Conservation (phyloP, 352 stramenopile species). For the Globisporangium sylvaticum region DNA sequence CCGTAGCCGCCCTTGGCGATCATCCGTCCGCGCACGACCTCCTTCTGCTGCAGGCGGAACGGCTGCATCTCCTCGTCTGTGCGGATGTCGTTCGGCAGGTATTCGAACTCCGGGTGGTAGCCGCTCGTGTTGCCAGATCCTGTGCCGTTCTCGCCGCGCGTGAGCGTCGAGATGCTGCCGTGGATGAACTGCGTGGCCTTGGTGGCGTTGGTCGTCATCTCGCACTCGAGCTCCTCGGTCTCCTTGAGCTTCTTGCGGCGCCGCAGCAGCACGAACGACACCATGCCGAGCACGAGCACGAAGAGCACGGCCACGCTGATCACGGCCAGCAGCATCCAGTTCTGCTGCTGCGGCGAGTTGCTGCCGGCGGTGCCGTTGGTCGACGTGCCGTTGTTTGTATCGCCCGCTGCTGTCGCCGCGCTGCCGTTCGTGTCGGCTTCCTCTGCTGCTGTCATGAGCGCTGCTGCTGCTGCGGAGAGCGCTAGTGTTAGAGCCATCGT, state of each 20-base stretch:
- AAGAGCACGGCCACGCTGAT: slow-evolving; percentile 22
- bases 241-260: slow-evolving; percentile 16
- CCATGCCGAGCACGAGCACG: slow-evolving; percentile 17
- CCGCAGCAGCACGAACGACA: slow-evolving; percentile 15
- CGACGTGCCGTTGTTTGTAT: neutral
- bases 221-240: slow-evolving; percentile 14
- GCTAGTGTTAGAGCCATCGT: neutral
- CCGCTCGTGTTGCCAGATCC: neutral
- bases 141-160: neutral
- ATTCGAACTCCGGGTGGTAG: slow-evolving; percentile 13
- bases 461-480: neutral
- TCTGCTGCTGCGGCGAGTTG: slow-evolving; percentile 11
- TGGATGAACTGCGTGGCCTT: slow-evolving; percentile 19
- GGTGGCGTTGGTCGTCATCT: slow-evolving; percentile 9
- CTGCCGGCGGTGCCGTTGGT: neutral
- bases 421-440: neutral
- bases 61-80: slow-evolving; percentile 31
- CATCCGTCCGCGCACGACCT: slow-evolving; percentile 24
- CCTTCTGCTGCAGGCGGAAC: slow-evolving; percentile 27
- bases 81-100: slow-evolving; percentile 33
- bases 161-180: slow-evolving; percentile 12
- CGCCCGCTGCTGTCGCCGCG: too few relatives aligned
- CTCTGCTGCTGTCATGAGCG: neutral
- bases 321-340: slow-evolving; percentile 21
- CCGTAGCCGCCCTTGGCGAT: slow-evolving; percentile 34